Conservation (phyloP, 352 stramenopile genomes). For the Pilasporangium apinafurcum region DNA sequence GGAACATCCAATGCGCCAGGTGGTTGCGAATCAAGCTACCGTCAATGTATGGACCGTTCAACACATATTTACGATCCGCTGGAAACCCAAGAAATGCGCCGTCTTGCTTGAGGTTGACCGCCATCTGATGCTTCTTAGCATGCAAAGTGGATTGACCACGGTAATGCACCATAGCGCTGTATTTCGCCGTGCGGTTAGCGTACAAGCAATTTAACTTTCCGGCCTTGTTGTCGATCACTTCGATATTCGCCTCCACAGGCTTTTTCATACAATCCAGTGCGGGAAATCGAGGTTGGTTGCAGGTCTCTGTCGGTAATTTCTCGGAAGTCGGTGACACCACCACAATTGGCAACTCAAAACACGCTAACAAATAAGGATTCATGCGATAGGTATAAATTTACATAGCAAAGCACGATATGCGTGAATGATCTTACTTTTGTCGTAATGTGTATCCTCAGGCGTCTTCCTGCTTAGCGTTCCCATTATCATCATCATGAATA, state of each 20-base stretch:
- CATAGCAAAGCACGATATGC: too few species aligned
- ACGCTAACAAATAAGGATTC: too few species aligned
- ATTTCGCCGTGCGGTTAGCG: constrained; percentile 25
- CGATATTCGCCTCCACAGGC: constrained; percentile 33
- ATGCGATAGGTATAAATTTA: too few species aligned
- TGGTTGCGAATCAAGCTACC: constrained; percentile 71
- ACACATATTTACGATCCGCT: constrained; percentile 56
- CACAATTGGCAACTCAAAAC: constrained; percentile 66
- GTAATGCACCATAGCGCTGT: constrained; percentile 60
- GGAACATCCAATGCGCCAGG: constrained; percentile 72
- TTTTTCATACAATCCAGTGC: constrained; percentile 64
- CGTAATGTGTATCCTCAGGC: too few species aligned
- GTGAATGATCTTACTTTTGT: too few species aligned
- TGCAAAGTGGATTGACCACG: constrained; percentile 71
- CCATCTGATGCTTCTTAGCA: constrained; percentile 76
- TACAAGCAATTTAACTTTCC: constrained; percentile 54
- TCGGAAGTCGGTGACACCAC: constrained; percentile 46
- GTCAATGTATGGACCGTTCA: constrained; percentile 75
- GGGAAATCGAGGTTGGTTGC: constrained; percentile 64
- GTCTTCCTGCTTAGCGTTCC: too few species aligned
- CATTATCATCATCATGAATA: too few species aligned
- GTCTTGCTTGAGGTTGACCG: constrained; percentile 46
- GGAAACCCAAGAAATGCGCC: constrained; percentile 50
- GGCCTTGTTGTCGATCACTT: constrained; percentile 55
- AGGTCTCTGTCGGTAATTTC: constrained; percentile 59